Base-by-base conservation (phyloP, 331 rosid genomes). In the Quercus lobata region DNA sequence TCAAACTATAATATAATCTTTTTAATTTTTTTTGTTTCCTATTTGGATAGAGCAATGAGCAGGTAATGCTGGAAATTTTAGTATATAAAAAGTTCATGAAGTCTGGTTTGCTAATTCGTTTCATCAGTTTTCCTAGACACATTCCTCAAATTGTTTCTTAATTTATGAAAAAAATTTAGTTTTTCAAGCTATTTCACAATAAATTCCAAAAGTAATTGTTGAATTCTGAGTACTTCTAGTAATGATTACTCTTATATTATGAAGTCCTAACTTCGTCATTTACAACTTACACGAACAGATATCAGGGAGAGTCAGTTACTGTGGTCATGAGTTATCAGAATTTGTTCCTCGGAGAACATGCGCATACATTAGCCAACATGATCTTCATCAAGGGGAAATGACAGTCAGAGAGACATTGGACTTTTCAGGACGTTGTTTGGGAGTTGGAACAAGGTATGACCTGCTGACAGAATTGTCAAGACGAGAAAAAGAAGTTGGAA, bases 331-430 rank as follows among this genome's bases (percentile, higher is more conserved):
- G 83, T 82, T 90, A 25, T 84, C 88, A 9, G 91, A 88, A 76
- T 90, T 90, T 86, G 83, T 82, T 74, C 89, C 91, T 55, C 88
- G 86, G 69, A 84, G 91, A 86, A 90, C 94, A 19, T 86, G 90
- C 62, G 94, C 94, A 29, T 90, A 88, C 77, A 86, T 88, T 65
- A 84, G 94, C 77, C 91, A 86, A 78, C 85, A 90, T 75, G 83
- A 88, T 84, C 89, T 90, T 68, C 94, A 90, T 57, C 85, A 86
- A 18, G 91, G 93, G 35, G 91, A 90, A 86, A 84, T 90, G 93
- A 85, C 91, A 58, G 93, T 89, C 2, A 86, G 89, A 84, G 91
- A 88, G 76, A 88, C 91, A 10, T 68, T 90, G 41, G 88, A 90
- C 29, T 90, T 90, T 41, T 84, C 94, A 0, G 90, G 88, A 35